A percentile compares a stretch with the other conserved stretches of the same genome.
Evolutionary conservation across 208 protist species (phyloP).

Genomic region (Trypanosoma boissoni): DNA sequence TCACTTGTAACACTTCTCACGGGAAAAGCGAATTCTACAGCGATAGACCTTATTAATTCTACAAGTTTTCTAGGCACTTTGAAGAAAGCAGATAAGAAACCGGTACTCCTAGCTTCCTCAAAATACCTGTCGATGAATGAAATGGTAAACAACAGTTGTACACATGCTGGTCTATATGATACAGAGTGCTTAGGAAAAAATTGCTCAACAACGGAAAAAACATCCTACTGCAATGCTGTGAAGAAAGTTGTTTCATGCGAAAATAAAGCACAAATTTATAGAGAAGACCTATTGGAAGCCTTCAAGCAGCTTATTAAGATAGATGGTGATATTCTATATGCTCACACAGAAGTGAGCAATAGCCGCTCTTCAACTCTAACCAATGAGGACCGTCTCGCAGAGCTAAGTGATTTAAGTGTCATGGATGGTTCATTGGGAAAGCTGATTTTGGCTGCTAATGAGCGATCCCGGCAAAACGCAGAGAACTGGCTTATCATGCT

Average conservation of each 20-base stretch:
- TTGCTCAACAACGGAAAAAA: constrained; percentile 25
- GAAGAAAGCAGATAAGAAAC: constrained; percentile 29
- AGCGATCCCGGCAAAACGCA: constrained; percentile 29
- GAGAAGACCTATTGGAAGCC: constrained; percentile 37
- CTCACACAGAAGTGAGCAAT: constrained; percentile 35
- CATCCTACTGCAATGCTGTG: constrained; percentile 57
- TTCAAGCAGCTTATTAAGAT: constrained; percentile 35
- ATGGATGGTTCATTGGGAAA: constrained; percentile 60
- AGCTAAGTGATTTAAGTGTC: constrained; percentile 60
- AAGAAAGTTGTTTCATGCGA: constrained; percentile 55
- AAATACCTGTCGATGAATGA: constrained; percentile 38
- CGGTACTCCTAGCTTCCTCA: constrained; percentile 46
- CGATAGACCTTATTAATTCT: constrained; percentile 29
- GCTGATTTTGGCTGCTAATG: constrained; percentile 38
- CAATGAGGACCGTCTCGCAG: constrained; percentile 20
- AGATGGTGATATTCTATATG: constrained; percentile 54
- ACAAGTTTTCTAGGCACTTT: constrained; percentile 48
- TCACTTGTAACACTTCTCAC: constrained; percentile 59
- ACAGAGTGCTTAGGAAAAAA: constrained; percentile 41
- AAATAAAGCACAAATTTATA: constrained; percentile 41
- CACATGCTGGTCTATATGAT: constrained; percentile 50
- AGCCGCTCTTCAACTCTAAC: not conserved
- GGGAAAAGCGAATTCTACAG: constrained; percentile 22
- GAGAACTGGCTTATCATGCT: constrained; percentile 79
- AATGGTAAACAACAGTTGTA: constrained; percentile 16